Percentiles rank a stretch among this genome's conserved stretches.
Evolutionary conservation across 768 basidiomycete species (phyloP).

Genomic region (Cyclocybe aegerita): DNA sequence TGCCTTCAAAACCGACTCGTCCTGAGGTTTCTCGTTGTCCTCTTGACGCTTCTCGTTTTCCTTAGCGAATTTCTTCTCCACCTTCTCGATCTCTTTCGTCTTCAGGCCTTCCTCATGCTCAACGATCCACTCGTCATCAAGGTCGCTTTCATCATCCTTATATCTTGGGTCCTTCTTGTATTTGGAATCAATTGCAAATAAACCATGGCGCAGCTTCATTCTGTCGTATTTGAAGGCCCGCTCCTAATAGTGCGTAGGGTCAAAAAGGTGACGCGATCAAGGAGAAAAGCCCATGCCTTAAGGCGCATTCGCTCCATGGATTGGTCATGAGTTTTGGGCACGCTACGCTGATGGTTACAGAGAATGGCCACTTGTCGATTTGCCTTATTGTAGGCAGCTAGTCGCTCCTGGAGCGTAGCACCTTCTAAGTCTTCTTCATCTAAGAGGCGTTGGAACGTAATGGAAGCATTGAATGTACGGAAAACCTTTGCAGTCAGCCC

Average conservation of each 20-base stretch:
- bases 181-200: slow-evolving; percentile 77
- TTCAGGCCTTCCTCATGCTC: slow-evolving; percentile 77
- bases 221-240: slow-evolving; percentile 92
- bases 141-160: slow-evolving; percentile 82
- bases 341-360: slow-evolving; percentile 98
- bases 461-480: slow-evolving; percentile 99
- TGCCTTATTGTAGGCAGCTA: slow-evolving; percentile 95
- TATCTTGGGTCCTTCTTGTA: slow-evolving; percentile 82
- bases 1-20: slow-evolving; percentile 65
- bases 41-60: slow-evolving; percentile 86
- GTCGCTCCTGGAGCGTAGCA: slow-evolving; percentile 88
- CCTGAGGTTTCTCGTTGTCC: slow-evolving; percentile 61
- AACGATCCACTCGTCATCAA: slow-evolving; percentile 90
- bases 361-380: slow-evolving; percentile 97
- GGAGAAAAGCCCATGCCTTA: slow-evolving; percentile 54
- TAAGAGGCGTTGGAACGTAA: slow-evolving; percentile 90
- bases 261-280: slow-evolving; percentile 1
- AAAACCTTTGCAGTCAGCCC: slow-evolving; percentile 99
- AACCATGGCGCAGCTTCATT: slow-evolving; percentile 90
- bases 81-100: slow-evolving; percentile 84
- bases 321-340: slow-evolving; percentile 88
- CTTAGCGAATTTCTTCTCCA: slow-evolving; percentile 91
- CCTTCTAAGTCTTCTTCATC: slow-evolving; percentile 61
- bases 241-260: slow-evolving; percentile 47
- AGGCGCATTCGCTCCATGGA: slow-evolving; percentile 94